Base-by-base conservation (phyloP, 495 filamentous ascomycete genomes). In the Annulohypoxylon bovei region DNA sequence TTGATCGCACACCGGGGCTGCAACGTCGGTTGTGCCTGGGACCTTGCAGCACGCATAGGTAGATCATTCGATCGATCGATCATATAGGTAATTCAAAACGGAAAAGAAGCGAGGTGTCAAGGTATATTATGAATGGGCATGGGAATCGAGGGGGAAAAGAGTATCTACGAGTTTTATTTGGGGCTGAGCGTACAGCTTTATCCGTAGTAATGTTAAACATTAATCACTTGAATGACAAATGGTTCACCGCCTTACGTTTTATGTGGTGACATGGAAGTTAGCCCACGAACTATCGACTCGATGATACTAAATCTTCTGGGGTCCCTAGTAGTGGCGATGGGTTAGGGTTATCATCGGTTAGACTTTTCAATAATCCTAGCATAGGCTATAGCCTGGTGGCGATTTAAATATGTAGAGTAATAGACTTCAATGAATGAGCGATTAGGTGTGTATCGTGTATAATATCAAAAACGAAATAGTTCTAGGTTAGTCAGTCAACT, bases 1-100 rank as follows among this genome's bases (percentile, higher is more conserved):
- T 55, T 87, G 47, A 68, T 65, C 23, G 35, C 9, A 11, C 11
- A n/a, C 18, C 6, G 8, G 18, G 7, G 40, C n/a, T 20, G 9
- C 30, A 28, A n/a, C 1, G 22, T 40, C 4, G 23, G 6, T 49
- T 42, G n/a, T 23, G 22, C 18, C 9, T 20, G 6, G 1, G 28
- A 6, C 0, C 6, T 39, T 39, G 1, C 12, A 33, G 5, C 2
- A 39, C 11, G 14, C 32, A 9, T 6, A 14, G 22, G 20, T 5
- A 18, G n/a, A 18, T n/a, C 39, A 53, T 53, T 30, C n/a, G 23
- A n/a, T 28, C 12, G 23, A 28, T 50, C 6, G 23, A 23, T 28
- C 23, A 50, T 25, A 20, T 35, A 56, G 30, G n/a, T 35, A 14
- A 20, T 32, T 30, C 27, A 33, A 14, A 18, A 28, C 18, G 49